These are phyloP conservation scores for Mortierella sp. DNA, from an alignment of 371 early-diverging fungal genomes.

Conservation along the genomic window DNA sequence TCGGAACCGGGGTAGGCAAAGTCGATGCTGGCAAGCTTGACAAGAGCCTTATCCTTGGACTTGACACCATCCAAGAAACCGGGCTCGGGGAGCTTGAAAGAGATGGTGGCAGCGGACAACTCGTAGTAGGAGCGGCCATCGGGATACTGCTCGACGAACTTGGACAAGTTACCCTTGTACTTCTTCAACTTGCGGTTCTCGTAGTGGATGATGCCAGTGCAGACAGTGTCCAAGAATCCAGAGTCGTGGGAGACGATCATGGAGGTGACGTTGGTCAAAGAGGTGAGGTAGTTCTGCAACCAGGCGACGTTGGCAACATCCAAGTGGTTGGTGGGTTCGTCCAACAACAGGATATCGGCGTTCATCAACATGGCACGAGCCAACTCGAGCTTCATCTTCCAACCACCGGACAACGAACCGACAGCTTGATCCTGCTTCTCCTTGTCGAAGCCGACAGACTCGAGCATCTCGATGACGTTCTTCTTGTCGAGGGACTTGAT, in stretches of 20 bases:
- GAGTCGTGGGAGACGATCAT: slow-evolving; percentile 94
- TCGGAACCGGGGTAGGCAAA: slow-evolving; percentile 75
- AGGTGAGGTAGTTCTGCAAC: slow-evolving; percentile 84
- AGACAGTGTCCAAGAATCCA: slow-evolving; percentile 87
- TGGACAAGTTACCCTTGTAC: slow-evolving; percentile 85
- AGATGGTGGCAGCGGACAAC: slow-evolving; percentile 63
- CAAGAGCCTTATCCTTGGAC: slow-evolving; percentile 77
- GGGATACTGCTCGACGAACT: slow-evolving; percentile 83
- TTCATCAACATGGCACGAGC: slow-evolving; percentile 84
- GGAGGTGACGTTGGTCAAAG: slow-evolving; percentile 78
- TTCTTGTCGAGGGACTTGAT: slow-evolving; percentile 36
- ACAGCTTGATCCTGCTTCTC: slow-evolving; percentile 71
- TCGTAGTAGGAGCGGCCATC: slow-evolving; percentile 81
- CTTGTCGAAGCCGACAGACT: slow-evolving; percentile 74
- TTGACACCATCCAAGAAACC: slow-evolving; percentile 80
- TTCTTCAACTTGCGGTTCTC: slow-evolving; percentile 78
- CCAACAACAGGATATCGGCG: slow-evolving; percentile 87
- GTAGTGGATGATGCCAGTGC: slow-evolving; percentile 87
- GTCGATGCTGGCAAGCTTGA: slow-evolving; percentile 73
- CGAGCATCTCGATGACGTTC: slow-evolving; percentile 65
- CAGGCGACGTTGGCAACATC: slow-evolving; percentile 87
- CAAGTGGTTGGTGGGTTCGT: slow-evolving; percentile 96
- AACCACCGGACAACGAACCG: slow-evolving; percentile 82
- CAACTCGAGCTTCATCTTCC: slow-evolving; percentile 90
- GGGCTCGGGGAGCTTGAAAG: slow-evolving; percentile 78